These are phyloP conservation scores for Globisporangium abappressorium DNA, from an alignment of 352 stramenopile species.

Conservation along the genomic window DNA sequence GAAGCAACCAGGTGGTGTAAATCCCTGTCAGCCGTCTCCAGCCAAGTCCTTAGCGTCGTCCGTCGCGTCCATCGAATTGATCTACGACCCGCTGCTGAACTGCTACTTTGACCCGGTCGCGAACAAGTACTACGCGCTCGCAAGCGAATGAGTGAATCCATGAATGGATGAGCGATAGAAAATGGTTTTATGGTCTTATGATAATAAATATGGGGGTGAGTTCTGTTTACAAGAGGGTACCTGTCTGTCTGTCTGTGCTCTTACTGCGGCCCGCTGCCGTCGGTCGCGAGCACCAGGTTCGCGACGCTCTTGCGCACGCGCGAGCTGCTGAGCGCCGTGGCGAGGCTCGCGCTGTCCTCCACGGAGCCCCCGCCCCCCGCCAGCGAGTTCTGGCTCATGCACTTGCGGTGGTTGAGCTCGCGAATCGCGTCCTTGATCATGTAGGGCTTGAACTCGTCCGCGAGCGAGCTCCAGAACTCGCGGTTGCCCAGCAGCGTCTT, in stretches of 20 bases:
- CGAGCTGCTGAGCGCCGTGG: slow-evolving; percentile 1
- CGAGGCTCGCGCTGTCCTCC: background rate
- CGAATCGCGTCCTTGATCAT: slow-evolving; percentile 80
- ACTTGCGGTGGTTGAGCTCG: slow-evolving; percentile 42
- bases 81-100: slow-evolving; percentile 81
- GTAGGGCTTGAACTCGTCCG: slow-evolving; percentile 82
- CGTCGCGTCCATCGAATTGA: slow-evolving; percentile 47
- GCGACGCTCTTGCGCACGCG: slow-evolving; percentile 12
- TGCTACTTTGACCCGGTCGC: slow-evolving; percentile 82
- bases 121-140: slow-evolving; percentile 86
- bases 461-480: slow-evolving; percentile 77
- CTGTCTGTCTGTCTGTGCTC: too few species aligned
- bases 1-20: background rate
- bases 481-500: slow-evolving; percentile 70
- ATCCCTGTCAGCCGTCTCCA: too few species aligned
- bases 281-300: slow-evolving; percentile 16
- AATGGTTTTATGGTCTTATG: background rate
- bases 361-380: background rate
- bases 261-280: slow-evolving; percentile 7
- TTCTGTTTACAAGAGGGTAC: background rate
- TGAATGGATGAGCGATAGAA: background rate
- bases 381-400: slow-evolving; percentile 25
- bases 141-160: slow-evolving; percentile 9
- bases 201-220: slow-evolving; percentile 35
- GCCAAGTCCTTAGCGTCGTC: background rate